Evolutionary conservation across 768 basidiomycete species (phyloP).

Genomic region (Gyrodon lividus): DNA sequence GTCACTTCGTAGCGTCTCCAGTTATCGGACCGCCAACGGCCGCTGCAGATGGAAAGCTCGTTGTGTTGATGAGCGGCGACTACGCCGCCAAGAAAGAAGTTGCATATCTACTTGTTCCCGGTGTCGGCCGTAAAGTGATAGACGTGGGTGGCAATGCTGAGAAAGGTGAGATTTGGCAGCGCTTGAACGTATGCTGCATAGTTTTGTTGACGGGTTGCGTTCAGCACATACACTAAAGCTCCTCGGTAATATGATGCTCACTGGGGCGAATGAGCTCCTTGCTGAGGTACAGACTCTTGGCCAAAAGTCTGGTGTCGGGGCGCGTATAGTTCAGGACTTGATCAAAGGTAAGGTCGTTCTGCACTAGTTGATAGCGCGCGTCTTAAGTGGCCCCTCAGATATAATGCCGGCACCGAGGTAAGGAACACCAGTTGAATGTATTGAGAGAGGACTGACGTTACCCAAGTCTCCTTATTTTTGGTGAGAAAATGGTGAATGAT

Average conservation of each 20-base stretch:
- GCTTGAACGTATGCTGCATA: not conserved
- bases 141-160: conserved; percentile 80
- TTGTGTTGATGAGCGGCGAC: conserved; percentile 74
- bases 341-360: conserved; percentile 44
- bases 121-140: conserved; percentile 63
- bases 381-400: conserved; percentile 39
- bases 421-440: conserved; percentile 5
- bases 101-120: conserved; percentile 71
- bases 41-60: conserved; percentile 57
- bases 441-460: not conserved
- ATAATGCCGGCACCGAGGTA: conserved; percentile 58
- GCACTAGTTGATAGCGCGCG: conserved; percentile 3
- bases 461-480: conserved; percentile 48
- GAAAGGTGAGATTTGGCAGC: conserved; percentile 46
- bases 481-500: conserved; percentile 63
- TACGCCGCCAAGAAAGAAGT: conserved; percentile 75
- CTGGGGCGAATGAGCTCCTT: conserved; percentile 70
- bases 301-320: conserved; percentile 71
- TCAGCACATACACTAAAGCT: conserved; percentile 68
- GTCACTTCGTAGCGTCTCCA: conserved; percentile 64
- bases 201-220: not conserved
- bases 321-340: conserved; percentile 48
- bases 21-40: conserved; percentile 67
- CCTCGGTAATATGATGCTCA: conserved; percentile 67
- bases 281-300: conserved; percentile 74